These are phyloP conservation scores for Alternaria ventricosa DNA, from an alignment of 2,329 filamentous ascomycete genomes.

Conservation along the genomic window DNA sequence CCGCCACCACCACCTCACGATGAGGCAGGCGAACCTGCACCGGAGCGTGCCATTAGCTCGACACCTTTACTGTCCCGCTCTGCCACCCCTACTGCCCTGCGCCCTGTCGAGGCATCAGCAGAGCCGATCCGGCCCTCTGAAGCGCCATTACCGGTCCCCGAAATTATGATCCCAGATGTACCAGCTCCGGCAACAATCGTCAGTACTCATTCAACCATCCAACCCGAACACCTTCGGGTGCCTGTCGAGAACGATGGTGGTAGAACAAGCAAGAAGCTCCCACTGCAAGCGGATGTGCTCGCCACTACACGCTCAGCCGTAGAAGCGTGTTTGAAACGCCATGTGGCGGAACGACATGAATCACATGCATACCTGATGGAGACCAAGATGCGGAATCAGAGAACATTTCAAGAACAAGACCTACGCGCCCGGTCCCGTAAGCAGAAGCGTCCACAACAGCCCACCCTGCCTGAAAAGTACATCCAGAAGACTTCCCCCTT, in stretches of 20 bases:
- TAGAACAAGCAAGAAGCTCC: background rate
- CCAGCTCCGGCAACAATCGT: background rate
- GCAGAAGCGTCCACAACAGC: background rate
- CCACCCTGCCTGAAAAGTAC: conserved; percentile 11
- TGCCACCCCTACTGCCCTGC: background rate
- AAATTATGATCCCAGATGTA: background rate
- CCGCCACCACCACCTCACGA: background rate
- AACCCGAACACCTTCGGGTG: background rate
- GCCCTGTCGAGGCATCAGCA: background rate
- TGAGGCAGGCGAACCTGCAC: background rate
- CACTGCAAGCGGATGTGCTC: conserved; percentile 13
- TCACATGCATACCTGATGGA: conserved; percentile 24
- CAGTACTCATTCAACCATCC: background rate
- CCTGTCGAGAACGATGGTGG: background rate
- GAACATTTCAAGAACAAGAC: conserved; percentile 29
- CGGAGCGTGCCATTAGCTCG: background rate
- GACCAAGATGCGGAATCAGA: conserved; percentile 25
- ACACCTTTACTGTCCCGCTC: background rate
- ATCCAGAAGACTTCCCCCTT: conserved; percentile 34
- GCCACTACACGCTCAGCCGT: conserved; percentile 10
- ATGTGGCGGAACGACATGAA: conserved; percentile 18
- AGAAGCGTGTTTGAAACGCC: conserved; percentile 18
- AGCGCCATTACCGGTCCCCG: background rate
- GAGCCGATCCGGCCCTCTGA: background rate
- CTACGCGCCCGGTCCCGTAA: conserved; percentile 11